Evolutionary conservation across 495 filamentous ascomycete species (phyloP).

Genomic region (Penicillium odoratum): DNA sequence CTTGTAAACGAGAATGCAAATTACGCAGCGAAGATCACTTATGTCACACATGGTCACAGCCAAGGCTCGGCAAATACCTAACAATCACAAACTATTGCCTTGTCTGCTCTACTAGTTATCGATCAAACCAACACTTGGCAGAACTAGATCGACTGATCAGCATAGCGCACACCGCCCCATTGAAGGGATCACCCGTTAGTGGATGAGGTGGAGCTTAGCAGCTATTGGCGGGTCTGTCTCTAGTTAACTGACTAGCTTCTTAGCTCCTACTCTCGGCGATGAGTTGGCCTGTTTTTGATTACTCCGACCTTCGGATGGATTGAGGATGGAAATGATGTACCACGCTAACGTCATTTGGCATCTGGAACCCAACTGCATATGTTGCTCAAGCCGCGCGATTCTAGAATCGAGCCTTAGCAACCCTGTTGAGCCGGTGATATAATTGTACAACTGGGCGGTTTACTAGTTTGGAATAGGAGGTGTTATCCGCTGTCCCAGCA

Average conservation of each 20-base stretch:
- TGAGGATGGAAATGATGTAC: not conserved
- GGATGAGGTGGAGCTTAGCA: not conserved
- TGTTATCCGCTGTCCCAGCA: not conserved
- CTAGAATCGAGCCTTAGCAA: constrained; percentile 29
- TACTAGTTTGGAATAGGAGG: not conserved
- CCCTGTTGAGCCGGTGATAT: constrained; percentile 12
- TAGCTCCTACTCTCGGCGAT: constrained; percentile 6
- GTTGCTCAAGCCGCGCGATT: constrained; percentile 6
- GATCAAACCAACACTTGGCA: not conserved
- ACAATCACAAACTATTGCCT: constrained; percentile 14
- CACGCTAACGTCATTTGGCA: constrained; percentile 18
- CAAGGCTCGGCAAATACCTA: constrained; percentile 13
- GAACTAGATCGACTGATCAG: not conserved
- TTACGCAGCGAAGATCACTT: not conserved
- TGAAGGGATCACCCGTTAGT: not conserved
- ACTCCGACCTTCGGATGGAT: constrained; percentile 7
- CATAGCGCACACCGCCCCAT: constrained; percentile 1
- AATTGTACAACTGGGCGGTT: not conserved
- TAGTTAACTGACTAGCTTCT: not conserved
- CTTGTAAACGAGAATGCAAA: not conserved
- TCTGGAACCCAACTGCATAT: constrained; percentile 5
- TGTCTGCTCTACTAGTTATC: not conserved
- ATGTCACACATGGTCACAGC: not conserved
- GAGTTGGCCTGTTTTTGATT: not conserved
- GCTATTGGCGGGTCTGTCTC: constrained; percentile 1